Percentiles rank a stretch among this genome's conserved stretches.
These are phyloP conservation scores for Yarrowia alimentaria DNA, from an alignment of 805 yeast genomes.

Conservation along the genomic window DNA sequence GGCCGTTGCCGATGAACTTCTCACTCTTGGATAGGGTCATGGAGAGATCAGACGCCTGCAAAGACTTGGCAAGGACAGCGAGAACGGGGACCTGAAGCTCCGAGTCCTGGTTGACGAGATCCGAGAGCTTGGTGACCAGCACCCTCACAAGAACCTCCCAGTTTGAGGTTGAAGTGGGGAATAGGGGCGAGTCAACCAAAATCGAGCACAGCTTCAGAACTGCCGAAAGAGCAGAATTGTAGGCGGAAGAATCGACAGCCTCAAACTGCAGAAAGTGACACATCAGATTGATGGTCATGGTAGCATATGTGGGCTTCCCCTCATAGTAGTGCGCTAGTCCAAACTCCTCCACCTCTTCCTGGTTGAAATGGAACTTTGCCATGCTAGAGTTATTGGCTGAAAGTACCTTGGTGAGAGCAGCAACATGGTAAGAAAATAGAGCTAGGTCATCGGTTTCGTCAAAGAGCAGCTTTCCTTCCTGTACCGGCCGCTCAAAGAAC, in stretches of 20 bases:
- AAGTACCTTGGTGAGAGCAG: constrained; percentile 53
- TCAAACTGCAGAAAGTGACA: constrained; percentile 13
- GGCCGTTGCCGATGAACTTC: constrained; percentile 17
- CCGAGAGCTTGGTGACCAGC: constrained; percentile 21
- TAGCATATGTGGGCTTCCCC: constrained; percentile 7
- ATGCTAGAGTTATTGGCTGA: constrained; percentile 22
- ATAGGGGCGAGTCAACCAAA: constrained; percentile 19
- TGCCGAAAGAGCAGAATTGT: constrained; percentile 21
- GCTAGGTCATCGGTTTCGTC: constrained; percentile 56
- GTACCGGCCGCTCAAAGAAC: constrained; percentile 34
- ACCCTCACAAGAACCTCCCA: constrained; percentile 24
- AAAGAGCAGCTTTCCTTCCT: constrained; percentile 29
- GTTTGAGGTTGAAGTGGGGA: constrained; percentile 12
- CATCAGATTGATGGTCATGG: constrained; percentile 10
- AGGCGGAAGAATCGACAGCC: constrained; percentile 3
- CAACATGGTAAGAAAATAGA: constrained; percentile 60
- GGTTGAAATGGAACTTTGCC: constrained; percentile 26
- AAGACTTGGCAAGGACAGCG: constrained; percentile 21
- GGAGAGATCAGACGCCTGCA: constrained; percentile 23
- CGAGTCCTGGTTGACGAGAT: constrained; percentile 12
- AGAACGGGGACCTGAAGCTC: constrained; percentile 21
- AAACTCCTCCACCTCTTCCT: constrained; percentile 23
- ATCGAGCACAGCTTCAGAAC: constrained; percentile 20
- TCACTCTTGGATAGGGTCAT: constrained; percentile 21
- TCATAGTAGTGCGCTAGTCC: constrained; percentile 1